Conservation (phyloP, 495 filamentous ascomycete species). For the Apiosordaria backusii region DNA sequence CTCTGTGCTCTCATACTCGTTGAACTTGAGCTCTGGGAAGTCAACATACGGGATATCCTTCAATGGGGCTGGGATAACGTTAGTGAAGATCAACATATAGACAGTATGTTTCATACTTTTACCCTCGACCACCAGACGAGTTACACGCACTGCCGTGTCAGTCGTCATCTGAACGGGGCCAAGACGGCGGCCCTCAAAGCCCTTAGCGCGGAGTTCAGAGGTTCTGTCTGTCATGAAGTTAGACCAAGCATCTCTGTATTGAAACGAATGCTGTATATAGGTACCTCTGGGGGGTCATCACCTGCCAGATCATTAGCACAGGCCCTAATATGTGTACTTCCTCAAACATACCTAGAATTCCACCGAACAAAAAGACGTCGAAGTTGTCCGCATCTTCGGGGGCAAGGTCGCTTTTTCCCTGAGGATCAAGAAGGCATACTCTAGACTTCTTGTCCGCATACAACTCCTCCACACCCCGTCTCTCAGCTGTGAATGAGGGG, state of each 20-base stretch:
- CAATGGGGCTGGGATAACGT: slow-evolving; percentile 55
- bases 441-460: slow-evolving; percentile 59
- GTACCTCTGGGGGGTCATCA: slow-evolving; percentile 96
- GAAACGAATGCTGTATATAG: slow-evolving; percentile 22
- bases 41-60: slow-evolving; percentile 77
- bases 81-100: slow-evolving; percentile 2
- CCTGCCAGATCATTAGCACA: slow-evolving; percentile 46
- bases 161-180: slow-evolving; percentile 98
- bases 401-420: slow-evolving; percentile 70
- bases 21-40: slow-evolving; percentile 82
- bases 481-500: slow-evolving; percentile 62
- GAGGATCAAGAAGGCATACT: slow-evolving; percentile 87
- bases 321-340: not conserved
- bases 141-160: slow-evolving; percentile 92
- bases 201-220: slow-evolving; percentile 86
- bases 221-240: slow-evolving; percentile 67
- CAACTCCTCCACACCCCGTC: slow-evolving; percentile 70
- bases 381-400: slow-evolving; percentile 80
- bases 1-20: slow-evolving; percentile 85
- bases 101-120: slow-evolving; percentile 53
- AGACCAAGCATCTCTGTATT: not conserved
- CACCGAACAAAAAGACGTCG: slow-evolving; percentile 91
- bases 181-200: slow-evolving; percentile 80
- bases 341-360: slow-evolving; percentile 74
- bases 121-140: slow-evolving; percentile 79